Evolutionary conservation across 2,329 filamentous ascomycete genomes (phyloP), one percentile per base, ranked within the genome.

Genomic region (Fusarium drepaniforme): DNA sequence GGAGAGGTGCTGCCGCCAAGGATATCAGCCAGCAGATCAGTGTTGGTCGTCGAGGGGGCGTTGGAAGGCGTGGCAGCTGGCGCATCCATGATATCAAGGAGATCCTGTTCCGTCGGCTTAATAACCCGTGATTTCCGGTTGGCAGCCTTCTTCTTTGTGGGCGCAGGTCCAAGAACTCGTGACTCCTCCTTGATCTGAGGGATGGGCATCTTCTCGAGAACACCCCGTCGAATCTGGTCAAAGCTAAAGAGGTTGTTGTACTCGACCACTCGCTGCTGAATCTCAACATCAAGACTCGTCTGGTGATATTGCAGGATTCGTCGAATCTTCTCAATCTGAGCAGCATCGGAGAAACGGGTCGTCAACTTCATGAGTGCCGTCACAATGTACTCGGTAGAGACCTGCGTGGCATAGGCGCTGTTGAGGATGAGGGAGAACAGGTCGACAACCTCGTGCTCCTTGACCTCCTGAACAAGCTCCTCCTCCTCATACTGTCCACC

Each of bases 121-220:
- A 92, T 88, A 33, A 92, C 89, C 84, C 93, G 96, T 68, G 92
- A 91, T 82, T 92, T 94, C 77, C 95, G 91, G 81, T 93, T 94
- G 69, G 91, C 88, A 59, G 92, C 91, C 82, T 90, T 92, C 74
- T 89, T 88, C 78, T 93, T 90, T 82, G 92, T 92, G 2, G 91
- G 88, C 1, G 95, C 92, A 79, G 96, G 93, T 51, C 96, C 96
- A 21, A 99, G 88, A 4, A 98, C 96, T 70, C 96, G 90, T 65
- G 97, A 96, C 82, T 97, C 95, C 82, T 99, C 97, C 76, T 96
- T 95, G 80, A 99, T 98, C 83, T 98, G 96, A 11, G 97, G 97
- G 2, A 97, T 91, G 9, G 97, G 97, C 97, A 99, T 99, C 83
- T 97, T 97, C 85, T 99, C 97, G 13, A 99, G 87, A 4, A 99